These are phyloP conservation scores for Cyberlindnera mycetangii DNA, from an alignment of 805 yeast genomes.

Conservation along the genomic window DNA sequence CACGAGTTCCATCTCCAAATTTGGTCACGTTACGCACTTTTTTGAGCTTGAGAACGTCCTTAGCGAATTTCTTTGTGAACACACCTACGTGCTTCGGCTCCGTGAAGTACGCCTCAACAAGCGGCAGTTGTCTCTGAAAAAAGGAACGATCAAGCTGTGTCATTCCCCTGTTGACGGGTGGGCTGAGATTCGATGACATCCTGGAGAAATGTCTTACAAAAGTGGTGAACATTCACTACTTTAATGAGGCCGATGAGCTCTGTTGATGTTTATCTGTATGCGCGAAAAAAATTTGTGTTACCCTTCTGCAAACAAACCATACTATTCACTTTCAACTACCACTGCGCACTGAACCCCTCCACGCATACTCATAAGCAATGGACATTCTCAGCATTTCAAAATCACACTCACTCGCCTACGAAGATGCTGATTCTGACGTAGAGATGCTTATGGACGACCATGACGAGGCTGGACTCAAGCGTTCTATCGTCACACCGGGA, in stretches of 20 bases:
- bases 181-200: conserved; percentile 30
- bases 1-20: conserved; percentile 31
- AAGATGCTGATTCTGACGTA: conserved; percentile 33
- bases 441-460: conserved; percentile 30
- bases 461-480: conserved; percentile 30
- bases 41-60: conserved; percentile 67
- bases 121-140: conserved; percentile 54
- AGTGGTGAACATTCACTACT: too few relatives aligned
- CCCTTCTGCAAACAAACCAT: too few relatives aligned
- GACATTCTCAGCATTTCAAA: conserved; percentile 22
- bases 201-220: background rate
- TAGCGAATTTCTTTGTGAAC: conserved; percentile 56
- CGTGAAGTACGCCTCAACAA: conserved; percentile 68
- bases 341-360: too few relatives aligned
- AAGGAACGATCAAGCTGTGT: conserved; percentile 59
- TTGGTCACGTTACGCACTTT: conserved; percentile 68
- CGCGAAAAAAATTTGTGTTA: too few relatives aligned
- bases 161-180: conserved; percentile 72
- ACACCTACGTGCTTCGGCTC: conserved; percentile 49
- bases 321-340: too few relatives aligned
- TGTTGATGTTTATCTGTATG: too few relatives aligned
- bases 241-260: too few relatives aligned
- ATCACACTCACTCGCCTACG: conserved; percentile 15
- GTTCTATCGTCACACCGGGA: conserved; percentile 83
- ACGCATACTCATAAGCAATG: conserved; percentile 1